phyloP scores from a whole-genome alignment of 768 basidiomycete genomes.

The Terana coerulea region DNA sequence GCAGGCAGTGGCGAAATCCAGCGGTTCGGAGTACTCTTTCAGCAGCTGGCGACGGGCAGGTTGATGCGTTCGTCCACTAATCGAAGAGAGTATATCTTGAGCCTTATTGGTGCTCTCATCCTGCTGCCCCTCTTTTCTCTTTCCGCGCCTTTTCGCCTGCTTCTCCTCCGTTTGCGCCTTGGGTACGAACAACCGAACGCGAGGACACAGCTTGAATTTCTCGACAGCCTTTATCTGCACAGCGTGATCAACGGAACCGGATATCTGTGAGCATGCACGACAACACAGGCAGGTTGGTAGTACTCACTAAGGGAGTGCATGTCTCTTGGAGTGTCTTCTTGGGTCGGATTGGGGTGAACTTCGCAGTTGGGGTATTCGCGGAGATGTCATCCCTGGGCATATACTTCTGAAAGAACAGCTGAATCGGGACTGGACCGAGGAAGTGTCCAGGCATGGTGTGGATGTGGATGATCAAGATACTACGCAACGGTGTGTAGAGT shows the following conservation, averaged over 20 bases:
- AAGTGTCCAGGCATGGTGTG: not conserved
- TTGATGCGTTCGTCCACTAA: not conserved
- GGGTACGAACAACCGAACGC: not conserved
- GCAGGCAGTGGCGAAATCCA: not conserved
- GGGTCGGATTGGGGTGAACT: not conserved
- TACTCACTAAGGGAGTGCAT: not conserved
- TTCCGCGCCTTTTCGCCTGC: not conserved
- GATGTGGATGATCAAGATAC: too few species aligned
- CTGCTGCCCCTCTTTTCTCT: too few species aligned
- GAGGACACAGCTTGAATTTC: not conserved
- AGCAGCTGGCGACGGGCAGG: not conserved
- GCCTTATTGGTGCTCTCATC: not conserved
- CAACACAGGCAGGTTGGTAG: too few species aligned
- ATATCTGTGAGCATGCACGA: not conserved
- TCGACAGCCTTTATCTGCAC: not conserved
- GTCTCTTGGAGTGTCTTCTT: not conserved
- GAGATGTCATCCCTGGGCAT: not conserved
- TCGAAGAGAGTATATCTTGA: not conserved
- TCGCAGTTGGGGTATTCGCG: not conserved
- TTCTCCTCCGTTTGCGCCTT: not conserved
- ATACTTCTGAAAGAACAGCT: not conserved
- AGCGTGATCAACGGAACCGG: not conserved
- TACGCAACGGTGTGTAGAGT: too few species aligned
- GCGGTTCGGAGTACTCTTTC: not conserved
- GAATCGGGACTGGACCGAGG: not conserved